Evolutionary conservation across 139 green algal species (phyloP).

Genomic region (Chlamydomonas incerta): DNA sequence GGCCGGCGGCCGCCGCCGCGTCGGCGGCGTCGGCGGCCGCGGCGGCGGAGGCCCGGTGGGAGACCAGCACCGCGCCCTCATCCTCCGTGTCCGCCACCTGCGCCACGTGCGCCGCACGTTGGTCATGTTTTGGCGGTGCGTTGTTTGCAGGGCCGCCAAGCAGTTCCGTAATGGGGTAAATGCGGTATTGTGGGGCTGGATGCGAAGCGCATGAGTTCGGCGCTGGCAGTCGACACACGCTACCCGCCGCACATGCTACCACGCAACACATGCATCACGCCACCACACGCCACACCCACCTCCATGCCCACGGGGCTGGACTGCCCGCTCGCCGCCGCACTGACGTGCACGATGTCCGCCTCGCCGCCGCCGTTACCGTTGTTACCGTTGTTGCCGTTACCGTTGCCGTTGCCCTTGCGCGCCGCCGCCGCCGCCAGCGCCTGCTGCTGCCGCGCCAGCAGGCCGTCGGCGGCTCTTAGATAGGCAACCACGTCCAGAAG

Average conservation of each 20-base stretch:
- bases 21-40: not conserved
- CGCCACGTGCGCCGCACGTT: no score
- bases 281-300: not conserved
- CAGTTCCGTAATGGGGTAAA: no score
- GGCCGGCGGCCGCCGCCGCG: slow-evolving; percentile 11
- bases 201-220: no score
- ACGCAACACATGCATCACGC: no score
- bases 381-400: not conserved
- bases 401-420: not conserved
- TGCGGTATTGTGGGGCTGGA: no score
- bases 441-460: not conserved
- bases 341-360: slow-evolving; percentile 31
- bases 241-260: no score
- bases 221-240: no score
- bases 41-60: not conserved
- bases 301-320: slow-evolving; percentile 39
- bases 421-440: not conserved
- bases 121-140: no score
- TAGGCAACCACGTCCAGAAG: slow-evolving; percentile 43
- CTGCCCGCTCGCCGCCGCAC: slow-evolving; percentile 7
- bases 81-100: not conserved
- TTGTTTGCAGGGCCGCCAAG: no score
- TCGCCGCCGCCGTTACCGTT: slow-evolving; percentile 14
- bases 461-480: slow-evolving; percentile 27
- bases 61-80: not conserved